Base-by-base conservation (phyloP, 331 rosid species). In the Spiraea crenata region DNA sequence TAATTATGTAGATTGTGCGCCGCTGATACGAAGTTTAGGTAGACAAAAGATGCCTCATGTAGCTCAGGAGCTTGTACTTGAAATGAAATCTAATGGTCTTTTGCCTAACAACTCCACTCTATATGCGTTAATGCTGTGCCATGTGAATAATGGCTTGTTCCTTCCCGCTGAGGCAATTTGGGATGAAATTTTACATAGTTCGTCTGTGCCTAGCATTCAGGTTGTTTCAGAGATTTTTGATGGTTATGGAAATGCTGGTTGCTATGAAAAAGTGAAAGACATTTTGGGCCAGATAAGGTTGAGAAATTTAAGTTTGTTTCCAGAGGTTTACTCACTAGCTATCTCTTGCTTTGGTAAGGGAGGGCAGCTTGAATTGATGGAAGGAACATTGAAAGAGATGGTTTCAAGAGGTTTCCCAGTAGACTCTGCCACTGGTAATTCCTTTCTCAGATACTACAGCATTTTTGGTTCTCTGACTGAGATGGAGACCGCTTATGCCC, bases 361-460 rank as follows among this genome's bases (percentile, higher is more conserved):
- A 58, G 92, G 93, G 6, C 92, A 93, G 73, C 80, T 87, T 65
- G 77, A 82, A 70, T 67, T 90, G 87, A 88, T 93, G 98, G 97
- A 93, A 69, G 74, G 60, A 14, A 67, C 86, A 37, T 19, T 85
- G 70, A 67, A 65, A 71, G 88, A 83, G 69, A 90, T 90, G 93
- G 81, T 83, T 65, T 87, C 83, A 2, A 74, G 77, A 74, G 92
- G 96, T 54, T 78, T 82, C 35, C 31, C 41, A 3, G 52, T 93
- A 7, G 78, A 69, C 69, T 70, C 95, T 40, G 20, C 76, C 37
- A 83, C 86, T 39, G 93, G 82, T 48, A 90, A 90, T 71, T 83
- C 85, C 55, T 83, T 80, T 70, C 67, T 93, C 20, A 39, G 65
- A 51, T 88, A 83, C 77, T 84, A 77, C 37, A 77, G 89, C 79